Evolutionary conservation across 73 alveolate genomes (phyloP).

Genomic region (Stentor roeselii): DNA sequence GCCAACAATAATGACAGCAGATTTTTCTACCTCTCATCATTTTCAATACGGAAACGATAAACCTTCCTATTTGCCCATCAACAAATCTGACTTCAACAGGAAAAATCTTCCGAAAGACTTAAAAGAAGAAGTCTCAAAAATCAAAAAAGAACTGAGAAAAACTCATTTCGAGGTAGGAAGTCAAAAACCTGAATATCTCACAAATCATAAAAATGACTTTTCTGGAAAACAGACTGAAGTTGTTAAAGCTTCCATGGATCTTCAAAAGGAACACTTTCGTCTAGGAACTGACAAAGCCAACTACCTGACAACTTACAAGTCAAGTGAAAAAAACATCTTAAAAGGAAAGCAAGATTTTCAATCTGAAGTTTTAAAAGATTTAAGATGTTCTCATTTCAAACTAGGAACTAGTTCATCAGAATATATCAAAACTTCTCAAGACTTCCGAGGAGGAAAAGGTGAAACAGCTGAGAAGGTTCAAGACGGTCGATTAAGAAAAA

Average conservation of each 20-base stretch:
- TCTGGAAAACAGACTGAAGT: background rate
- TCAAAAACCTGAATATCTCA: background rate
- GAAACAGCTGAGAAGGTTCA: background rate
- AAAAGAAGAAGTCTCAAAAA: background rate
- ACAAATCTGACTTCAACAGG: background rate
- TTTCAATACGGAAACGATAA: background rate
- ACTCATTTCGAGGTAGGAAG: background rate
- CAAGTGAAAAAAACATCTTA: too few species aligned
- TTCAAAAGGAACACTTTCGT: background rate
- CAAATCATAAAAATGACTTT: background rate
- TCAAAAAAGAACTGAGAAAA: background rate
- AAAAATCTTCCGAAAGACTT: background rate
- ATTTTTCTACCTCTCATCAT: background rate
- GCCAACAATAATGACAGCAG: background rate
- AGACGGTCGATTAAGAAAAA: background rate
- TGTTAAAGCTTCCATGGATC: background rate
- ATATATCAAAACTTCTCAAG: background rate
- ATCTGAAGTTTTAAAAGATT: background rate
- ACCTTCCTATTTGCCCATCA: background rate
- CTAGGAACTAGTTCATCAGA: background rate
- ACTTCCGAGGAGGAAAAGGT: background rate
- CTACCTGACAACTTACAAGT: background rate
- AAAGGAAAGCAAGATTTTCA: background rate
- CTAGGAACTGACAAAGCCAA: background rate
- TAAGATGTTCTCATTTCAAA: background rate